Evolutionary conservation across 2,329 filamentous ascomycete species (phyloP), one percentile per base, ranked within the genome.

Genomic region (Cordyceps farinosa): DNA sequence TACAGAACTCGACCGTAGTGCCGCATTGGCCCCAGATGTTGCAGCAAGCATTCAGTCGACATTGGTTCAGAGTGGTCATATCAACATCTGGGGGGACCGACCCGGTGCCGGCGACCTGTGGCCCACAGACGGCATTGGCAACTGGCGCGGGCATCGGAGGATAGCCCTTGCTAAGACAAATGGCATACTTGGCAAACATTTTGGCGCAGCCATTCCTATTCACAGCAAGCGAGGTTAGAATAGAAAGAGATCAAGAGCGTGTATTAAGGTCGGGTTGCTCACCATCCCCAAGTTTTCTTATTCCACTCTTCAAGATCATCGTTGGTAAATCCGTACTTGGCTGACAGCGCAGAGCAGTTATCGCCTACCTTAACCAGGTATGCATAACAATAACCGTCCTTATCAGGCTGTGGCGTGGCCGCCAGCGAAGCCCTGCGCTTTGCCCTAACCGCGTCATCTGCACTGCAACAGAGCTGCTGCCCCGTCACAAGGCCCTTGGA

Each of bases 21-120:
- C 79, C 78, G 55, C 79, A 82, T 27, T 75, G 68, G 8, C 78
- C 79, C 73, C 74, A 79, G 60, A 73, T 69, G 64, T 77, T 68
- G 65, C 72, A 72, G 63, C 71, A 74, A 10, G 67, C 70, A 13
- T 71, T 71, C 5, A 74, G 65, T 1, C 69, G 69, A 32, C 72
- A 75, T 2, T 70, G 70, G 47, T 73, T 74, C 1, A 75, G 64
- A 22, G 64, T 56, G 5, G 66, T 62, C 1, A 72, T 66, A 22
- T 64, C 52, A 15, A 65, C 59, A n/a, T 56, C 61, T 1, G 57
- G 47, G 3, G 69, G 69, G 17, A 38, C 55, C 42, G 65, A 27
- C 27, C 62, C 22, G 0, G 71, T 71, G 1, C 66, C 68, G 1
- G 64, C 63, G 13, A 67, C 66, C 63, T 70, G 67, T 3, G 74